Conservation (phyloP, 192 early-diverging fungal species). For the Mortierella antarctica region DNA sequence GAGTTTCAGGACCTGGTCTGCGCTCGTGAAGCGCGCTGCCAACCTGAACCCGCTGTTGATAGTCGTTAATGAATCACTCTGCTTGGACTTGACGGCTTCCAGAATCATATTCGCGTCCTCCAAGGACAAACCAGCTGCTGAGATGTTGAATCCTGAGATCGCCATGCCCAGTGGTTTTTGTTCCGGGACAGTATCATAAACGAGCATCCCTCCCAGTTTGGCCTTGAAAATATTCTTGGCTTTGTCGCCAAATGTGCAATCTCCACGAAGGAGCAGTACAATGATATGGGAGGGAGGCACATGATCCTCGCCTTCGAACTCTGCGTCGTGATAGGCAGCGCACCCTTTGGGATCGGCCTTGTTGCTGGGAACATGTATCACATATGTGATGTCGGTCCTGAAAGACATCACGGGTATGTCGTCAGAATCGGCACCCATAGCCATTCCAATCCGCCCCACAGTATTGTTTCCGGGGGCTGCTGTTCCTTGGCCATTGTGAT, state of each 20-base stretch:
- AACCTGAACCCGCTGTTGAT: not conserved
- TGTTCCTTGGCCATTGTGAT: not conserved
- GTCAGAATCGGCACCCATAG: slow-evolving; percentile 18
- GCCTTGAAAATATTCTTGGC: slow-evolving; percentile 57
- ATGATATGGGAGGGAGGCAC: slow-evolving; percentile 56
- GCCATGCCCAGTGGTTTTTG: slow-evolving; percentile 24
- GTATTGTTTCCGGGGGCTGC: not conserved
- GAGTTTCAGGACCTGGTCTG: slow-evolving; percentile 51
- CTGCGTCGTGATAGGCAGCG: slow-evolving; percentile 56
- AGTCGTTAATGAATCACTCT: not conserved
- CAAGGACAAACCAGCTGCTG: slow-evolving; percentile 63
- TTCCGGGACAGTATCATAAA: slow-evolving; percentile 47
- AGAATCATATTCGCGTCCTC: slow-evolving; percentile 61
- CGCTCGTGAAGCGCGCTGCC: slow-evolving; percentile 60
- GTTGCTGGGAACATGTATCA: slow-evolving; percentile 12
- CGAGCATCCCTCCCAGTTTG: slow-evolving; percentile 66
- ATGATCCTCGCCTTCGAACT: slow-evolving; percentile 48
- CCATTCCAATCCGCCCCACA: slow-evolving; percentile 24
- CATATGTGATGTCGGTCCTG: slow-evolving; percentile 15
- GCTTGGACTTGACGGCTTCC: slow-evolving; percentile 48
- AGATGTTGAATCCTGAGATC: slow-evolving; percentile 58
- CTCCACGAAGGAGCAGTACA: slow-evolving; percentile 76
- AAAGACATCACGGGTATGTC: slow-evolving; percentile 23
- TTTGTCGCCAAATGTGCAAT: slow-evolving; percentile 76
- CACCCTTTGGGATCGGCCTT: slow-evolving; percentile 16